A percentile compares a stretch with the other conserved stretches of the same genome.
phyloP scores from a whole-genome alignment of 2,329 filamentous ascomycete species.

The Salinomyces thailandicus region DNA sequence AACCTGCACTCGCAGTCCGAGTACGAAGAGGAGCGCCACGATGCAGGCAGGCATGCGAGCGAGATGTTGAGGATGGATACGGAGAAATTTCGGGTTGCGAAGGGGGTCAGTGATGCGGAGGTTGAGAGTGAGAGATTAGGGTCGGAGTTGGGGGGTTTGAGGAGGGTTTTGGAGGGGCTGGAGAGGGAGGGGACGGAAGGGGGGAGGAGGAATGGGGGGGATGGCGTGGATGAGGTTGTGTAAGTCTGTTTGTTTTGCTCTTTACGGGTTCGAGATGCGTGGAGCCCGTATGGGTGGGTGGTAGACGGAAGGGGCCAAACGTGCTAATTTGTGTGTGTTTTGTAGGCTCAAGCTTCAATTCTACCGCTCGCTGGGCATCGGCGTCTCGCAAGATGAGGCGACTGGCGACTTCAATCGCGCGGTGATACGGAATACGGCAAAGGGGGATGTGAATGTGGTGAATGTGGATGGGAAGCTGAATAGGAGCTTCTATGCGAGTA shows the following conservation, averaged over 20 bases:
- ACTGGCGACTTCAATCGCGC: conserved; percentile 76
- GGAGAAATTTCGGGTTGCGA: conserved; percentile 89
- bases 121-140: conserved; percentile 90
- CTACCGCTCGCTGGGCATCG: conserved; percentile 82
- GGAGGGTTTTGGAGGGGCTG: conserved; percentile 65
- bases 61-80: conserved; percentile 82
- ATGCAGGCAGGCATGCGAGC: conserved; percentile 67
- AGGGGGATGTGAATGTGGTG: conserved; percentile 88
- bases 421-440: conserved; percentile 71
- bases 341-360: conserved; percentile 72
- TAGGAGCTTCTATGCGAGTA: conserved; percentile 84
- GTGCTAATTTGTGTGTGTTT: background rate
- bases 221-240: conserved; percentile 39
- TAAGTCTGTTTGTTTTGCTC: too few relatives aligned
- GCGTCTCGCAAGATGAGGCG: conserved; percentile 65
- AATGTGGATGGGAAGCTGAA: conserved; percentile 85
- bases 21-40: conserved; percentile 65
- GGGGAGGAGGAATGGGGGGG: conserved; percentile 38
- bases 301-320: too few relatives aligned
- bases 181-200: conserved; percentile 84
- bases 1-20: conserved; percentile 65
- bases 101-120: conserved; percentile 77
- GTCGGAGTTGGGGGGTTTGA: conserved; percentile 64
- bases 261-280: too few relatives aligned
- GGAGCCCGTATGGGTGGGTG: too few relatives aligned